These are phyloP conservation scores for sweet orange (Citrus sinensis) DNA, from an alignment of 345 rosid genomes.

Conservation along the genomic window DNA sequence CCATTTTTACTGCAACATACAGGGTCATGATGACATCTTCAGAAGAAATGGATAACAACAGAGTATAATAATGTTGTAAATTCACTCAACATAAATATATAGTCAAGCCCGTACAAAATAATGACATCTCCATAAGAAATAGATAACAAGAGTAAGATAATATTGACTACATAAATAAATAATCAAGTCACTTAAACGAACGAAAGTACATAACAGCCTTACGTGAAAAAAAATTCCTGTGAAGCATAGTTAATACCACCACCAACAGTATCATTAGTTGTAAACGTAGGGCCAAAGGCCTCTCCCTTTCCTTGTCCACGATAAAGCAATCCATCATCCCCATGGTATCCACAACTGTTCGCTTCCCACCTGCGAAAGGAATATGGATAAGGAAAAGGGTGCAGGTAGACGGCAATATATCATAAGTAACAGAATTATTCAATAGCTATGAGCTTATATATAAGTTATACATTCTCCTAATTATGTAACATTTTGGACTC, in stretches of 20 bases:
- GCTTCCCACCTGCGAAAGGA: constrained; percentile 77
- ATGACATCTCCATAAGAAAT: constrained; percentile 12
- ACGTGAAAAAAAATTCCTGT: constrained; percentile 94
- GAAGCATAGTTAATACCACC: constrained; percentile 88
- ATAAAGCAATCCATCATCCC: constrained; percentile 85
- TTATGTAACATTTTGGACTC: not conserved
- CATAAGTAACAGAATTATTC: not conserved
- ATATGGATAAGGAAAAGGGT: constrained; percentile 5
- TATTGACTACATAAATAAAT: not conserved
- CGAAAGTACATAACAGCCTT: constrained; percentile 35
- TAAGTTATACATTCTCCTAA: too few species aligned
- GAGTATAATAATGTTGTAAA: not conserved
- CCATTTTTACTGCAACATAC: constrained; percentile 69
- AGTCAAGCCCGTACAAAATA: not conserved
- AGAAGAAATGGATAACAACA: constrained; percentile 15
- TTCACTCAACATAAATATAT: not conserved
- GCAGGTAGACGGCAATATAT: not conserved
- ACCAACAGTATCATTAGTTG: constrained; percentile 76
- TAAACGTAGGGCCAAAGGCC: constrained; percentile 79
- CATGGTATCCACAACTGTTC: constrained; percentile 94
- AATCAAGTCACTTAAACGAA: constrained; percentile 1
- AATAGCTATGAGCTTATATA: not conserved
- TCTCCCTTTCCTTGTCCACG: constrained; percentile 78
- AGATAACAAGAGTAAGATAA: constrained; percentile 10
- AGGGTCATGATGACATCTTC: constrained; percentile 5